Evolutionary conservation across 2,329 filamentous ascomycete species (phyloP), one percentile per base, ranked within the genome.

Genomic region (Paecilomyces dactylethromorphus): DNA sequence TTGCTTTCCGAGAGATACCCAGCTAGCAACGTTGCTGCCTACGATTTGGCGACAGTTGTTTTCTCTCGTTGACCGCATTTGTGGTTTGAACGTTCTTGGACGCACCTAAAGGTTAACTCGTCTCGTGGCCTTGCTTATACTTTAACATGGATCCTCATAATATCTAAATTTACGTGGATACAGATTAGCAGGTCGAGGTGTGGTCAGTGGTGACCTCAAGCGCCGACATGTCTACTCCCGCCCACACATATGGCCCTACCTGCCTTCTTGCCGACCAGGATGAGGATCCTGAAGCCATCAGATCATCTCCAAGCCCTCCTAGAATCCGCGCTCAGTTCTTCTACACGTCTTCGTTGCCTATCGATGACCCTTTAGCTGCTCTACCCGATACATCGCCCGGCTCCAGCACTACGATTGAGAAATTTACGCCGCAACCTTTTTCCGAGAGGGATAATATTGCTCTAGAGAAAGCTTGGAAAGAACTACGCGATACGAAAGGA

Each of bases 331-430:
- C 88, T 22, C 90, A 91, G 63, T 96, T 91, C 77, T 96, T 96
- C 75, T 96, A 96, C 74, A 84, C 86, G 13, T 94, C 91, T 11
- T 79, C 86, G 12, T 83, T 93, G 55, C 88, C 91, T 31, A 92
- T 96, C 69, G 92, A 96, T 68, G 92, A 96, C 68, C 91, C 91
- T 24, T 81, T 96, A n/a, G 91, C 89, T 10, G 84, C 88, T 73
- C 81, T 76, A 69, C 85, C 72, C 71, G 83, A 69, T 66, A 82
- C 71, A 62, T 80, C 71, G 76, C 87, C 75, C 22, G 72, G 73
- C 54, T 71, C 77, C 58, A 73, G 70, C 55, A 70, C 81, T 13
- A 82, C 78, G 58, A 73, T 81, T 58, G 74, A 80, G 33, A 87
- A 83, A 65, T 81, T 83, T 35, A 83, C 86, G 53, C 84, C 91